Conservation (phyloP, 495 filamentous ascomycete species). For the Lentithecium fluviatile region DNA sequence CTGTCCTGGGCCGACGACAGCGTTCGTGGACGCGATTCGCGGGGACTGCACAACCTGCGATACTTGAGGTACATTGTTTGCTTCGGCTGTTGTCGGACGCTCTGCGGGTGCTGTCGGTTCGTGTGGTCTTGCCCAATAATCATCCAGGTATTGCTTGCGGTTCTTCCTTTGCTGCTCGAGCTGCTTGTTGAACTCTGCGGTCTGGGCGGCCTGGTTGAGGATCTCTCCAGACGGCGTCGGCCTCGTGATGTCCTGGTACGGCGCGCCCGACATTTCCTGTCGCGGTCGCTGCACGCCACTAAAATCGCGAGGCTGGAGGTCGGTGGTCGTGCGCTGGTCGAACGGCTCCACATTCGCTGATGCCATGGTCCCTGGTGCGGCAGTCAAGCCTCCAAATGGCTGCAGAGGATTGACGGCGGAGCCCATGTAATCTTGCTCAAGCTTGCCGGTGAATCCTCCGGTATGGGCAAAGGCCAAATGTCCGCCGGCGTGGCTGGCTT, state of each 20-base stretch:
- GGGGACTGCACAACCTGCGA: slow-evolving; percentile 37
- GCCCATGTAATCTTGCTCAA: slow-evolving; percentile 24
- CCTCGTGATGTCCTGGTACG: slow-evolving; percentile 85
- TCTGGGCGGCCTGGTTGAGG: slow-evolving; percentile 80
- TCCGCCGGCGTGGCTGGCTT: slow-evolving; percentile 46
- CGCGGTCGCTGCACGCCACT: slow-evolving; percentile 78
- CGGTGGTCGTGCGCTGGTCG: slow-evolving; percentile 72
- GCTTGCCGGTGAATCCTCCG: slow-evolving; percentile 12
- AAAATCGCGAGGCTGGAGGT: slow-evolving; percentile 77
- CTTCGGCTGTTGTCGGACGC: slow-evolving; percentile 25
- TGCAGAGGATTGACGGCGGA: slow-evolving; percentile 15
- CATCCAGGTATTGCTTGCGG: slow-evolving; percentile 72
- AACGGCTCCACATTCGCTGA: slow-evolving; percentile 62
- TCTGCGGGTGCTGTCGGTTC: slow-evolving; percentile 46
- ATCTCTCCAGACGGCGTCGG: slow-evolving; percentile 78
- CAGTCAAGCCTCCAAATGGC: slow-evolving; percentile 29
- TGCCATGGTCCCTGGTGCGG: slow-evolving; percentile 65
- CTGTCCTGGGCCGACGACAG: slow-evolving; percentile 32
- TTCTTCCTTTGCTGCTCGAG: slow-evolving; percentile 71
- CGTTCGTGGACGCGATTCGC: slow-evolving; percentile 50
- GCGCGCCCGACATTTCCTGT: slow-evolving; percentile 83
- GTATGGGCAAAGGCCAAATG: slow-evolving; percentile 47
- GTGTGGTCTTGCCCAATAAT: slow-evolving; percentile 73
- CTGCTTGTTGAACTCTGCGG: slow-evolving; percentile 85
- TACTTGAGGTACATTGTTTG: slow-evolving; percentile 18